phyloP scores from a whole-genome alignment of 75 land plant species.

The Sequoiadendron giganteum region DNA sequence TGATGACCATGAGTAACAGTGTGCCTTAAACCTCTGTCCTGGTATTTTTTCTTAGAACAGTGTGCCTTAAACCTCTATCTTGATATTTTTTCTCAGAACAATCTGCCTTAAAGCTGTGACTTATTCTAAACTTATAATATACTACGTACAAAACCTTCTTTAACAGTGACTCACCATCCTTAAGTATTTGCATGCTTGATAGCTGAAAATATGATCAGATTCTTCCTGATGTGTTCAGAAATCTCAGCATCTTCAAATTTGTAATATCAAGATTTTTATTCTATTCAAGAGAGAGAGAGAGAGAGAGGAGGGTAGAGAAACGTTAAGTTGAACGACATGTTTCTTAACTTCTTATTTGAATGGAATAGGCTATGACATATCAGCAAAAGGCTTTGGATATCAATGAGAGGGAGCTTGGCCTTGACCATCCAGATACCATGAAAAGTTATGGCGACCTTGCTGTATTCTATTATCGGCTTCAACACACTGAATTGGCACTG shows the following conservation, averaged over 20 bases:
- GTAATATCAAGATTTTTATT: neutral
- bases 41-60: neutral
- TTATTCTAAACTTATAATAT: conserved; percentile 4
- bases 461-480: conserved; percentile 95
- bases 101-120: neutral
- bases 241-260: neutral
- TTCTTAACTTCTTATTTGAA: conserved; percentile 5
- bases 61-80: neutral
- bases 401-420: conserved; percentile 95
- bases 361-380: conserved; percentile 83
- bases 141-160: neutral
- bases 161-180: neutral
- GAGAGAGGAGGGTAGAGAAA: neutral
- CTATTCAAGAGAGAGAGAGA: neutral
- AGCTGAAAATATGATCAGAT: neutral
- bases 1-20: neutral
- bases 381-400: conserved; percentile 99
- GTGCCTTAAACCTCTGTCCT: neutral
- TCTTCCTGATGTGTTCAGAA: neutral
- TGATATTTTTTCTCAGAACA: neutral
- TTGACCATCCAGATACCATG: conserved; percentile 99
- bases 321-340: neutral
- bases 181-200: neutral
- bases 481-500: conserved; percentile 91
- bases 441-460: conserved; percentile 98